Base-by-base conservation (phyloP, 2,329 filamentous ascomycete genomes). In the Neopestalotiopsis rosae region DNA sequence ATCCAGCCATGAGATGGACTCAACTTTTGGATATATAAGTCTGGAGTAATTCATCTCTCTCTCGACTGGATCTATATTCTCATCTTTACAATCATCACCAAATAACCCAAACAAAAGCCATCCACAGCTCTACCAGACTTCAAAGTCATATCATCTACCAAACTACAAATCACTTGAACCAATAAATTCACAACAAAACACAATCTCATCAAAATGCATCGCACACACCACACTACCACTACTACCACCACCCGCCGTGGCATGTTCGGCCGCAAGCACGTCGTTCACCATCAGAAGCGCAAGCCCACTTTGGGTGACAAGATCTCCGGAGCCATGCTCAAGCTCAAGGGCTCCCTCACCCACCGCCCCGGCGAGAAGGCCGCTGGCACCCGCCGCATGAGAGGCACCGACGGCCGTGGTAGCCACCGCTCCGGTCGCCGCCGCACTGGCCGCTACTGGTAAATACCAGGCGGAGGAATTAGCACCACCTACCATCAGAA, bases 271-370 rank as follows among this genome's bases (percentile, higher is more conserved):
- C 73, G 76, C 76, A 78, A 76, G 78, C 80, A 70, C 67, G 82
- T 82, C 2, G 81, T 83, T 17, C 87, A 89, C 70, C 90, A 92
- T 77, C 91, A 93, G 67, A 88, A 89, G 78, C 89, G 92, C 76
- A 89, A 90, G 75, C 86, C 89, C 3, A 88, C 86, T 52, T 83
- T 95, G 72, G 91, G 91, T 61, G 93, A 95, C 82, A 95, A 95
- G 81, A 86, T 95, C 74, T 90, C 88, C 64, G 93, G 93, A 20
- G 92, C 92, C 0, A 83, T 95, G 79, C 85, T 93, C 82, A 93
- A 88, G 83, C 80, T 95, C 71, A 90, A 89, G 79, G 93, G 93
- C 7, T 88, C 84, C 67, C 77, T 95, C 68, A 94, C 91, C 1
- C 81, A 88, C 62, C 85, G 89, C 56, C 91, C 92, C 2, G 93